These are phyloP conservation scores for Schwanniomyces vanrijiae DNA, from an alignment of 805 yeast species.

Conservation along the genomic window DNA sequence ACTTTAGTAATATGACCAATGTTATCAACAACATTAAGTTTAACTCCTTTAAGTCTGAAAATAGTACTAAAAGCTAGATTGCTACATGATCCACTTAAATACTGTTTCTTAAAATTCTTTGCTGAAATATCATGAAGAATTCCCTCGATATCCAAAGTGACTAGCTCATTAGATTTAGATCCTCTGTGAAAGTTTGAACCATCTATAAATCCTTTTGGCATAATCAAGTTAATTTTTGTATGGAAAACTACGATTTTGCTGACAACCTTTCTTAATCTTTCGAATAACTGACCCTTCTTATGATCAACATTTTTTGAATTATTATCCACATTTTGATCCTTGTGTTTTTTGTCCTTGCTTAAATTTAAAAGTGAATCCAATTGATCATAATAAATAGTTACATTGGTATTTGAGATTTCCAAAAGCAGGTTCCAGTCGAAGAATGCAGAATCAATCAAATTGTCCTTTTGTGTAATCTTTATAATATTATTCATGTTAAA, in stretches of 20 bases:
- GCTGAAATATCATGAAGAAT: constrained; percentile 28
- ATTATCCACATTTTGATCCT: not conserved
- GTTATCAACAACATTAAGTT: constrained; percentile 32
- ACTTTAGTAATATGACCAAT: constrained; percentile 24
- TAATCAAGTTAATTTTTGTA: constrained; percentile 24
- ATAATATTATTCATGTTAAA: constrained; percentile 21
- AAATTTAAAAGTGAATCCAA: constrained; percentile 16
- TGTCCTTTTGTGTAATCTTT: constrained; percentile 6
- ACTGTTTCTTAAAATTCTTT: constrained; percentile 15
- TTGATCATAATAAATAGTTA: constrained; percentile 41
- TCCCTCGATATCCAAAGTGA: constrained; percentile 20
- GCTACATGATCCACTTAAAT: constrained; percentile 8
- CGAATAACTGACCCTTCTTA: constrained; percentile 3
- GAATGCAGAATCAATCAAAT: constrained; percentile 3
- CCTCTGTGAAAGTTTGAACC: constrained; percentile 19
- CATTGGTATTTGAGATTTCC: constrained; percentile 32
- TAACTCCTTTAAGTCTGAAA: constrained; percentile 30
- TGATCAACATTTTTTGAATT: not conserved
- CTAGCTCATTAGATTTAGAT: constrained; percentile 25
- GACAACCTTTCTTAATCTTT: constrained; percentile 17
- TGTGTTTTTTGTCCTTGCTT: constrained; percentile 7
- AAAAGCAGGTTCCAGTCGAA: constrained; percentile 15
- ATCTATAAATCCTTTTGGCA: constrained; percentile 23
- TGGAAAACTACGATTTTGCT: constrained; percentile 31
- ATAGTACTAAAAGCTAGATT: constrained; percentile 18